Evolutionary conservation across 2,329 filamentous ascomycete genomes (phyloP).

Genomic region (Phaeosphaeriaceae sp.): DNA sequence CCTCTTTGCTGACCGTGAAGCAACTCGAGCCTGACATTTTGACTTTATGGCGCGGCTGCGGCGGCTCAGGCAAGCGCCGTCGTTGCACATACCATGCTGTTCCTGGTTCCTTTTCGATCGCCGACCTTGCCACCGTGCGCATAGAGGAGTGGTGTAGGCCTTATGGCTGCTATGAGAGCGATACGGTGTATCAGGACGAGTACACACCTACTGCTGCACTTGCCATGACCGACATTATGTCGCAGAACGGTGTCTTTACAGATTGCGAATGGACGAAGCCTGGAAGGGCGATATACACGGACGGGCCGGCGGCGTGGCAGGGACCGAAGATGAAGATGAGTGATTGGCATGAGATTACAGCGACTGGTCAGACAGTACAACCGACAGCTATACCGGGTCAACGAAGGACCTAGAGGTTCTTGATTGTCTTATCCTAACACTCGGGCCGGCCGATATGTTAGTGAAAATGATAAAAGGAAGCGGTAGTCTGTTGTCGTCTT

Average conservation of each 20-base stretch:
- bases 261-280: slow-evolving; percentile 6
- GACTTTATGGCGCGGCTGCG: background rate
- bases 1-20: background rate
- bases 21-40: slow-evolving; percentile 1
- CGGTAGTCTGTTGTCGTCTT: too few relatives aligned
- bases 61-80: background rate
- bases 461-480: too few relatives aligned
- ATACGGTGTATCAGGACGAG: slow-evolving; percentile 6
- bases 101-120: background rate
- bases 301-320: background rate
- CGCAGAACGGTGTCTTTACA: slow-evolving; percentile 3
- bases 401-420: background rate
- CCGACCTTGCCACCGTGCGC: slow-evolving; percentile 6
- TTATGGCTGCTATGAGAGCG: background rate
- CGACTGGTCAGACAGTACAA: background rate
- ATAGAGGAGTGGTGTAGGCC: background rate
- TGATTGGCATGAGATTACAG: background rate
- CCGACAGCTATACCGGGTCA: background rate
- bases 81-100: slow-evolving; percentile 3
- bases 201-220: slow-evolving; percentile 5
- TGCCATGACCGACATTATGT: slow-evolving; percentile 2
- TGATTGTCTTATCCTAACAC: too few relatives aligned
- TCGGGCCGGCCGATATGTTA: too few relatives aligned
- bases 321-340: background rate
- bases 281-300: background rate